Conservation (phyloP, 2,329 filamentous ascomycete genomes). For the Camptophora hylomeconis region DNA sequence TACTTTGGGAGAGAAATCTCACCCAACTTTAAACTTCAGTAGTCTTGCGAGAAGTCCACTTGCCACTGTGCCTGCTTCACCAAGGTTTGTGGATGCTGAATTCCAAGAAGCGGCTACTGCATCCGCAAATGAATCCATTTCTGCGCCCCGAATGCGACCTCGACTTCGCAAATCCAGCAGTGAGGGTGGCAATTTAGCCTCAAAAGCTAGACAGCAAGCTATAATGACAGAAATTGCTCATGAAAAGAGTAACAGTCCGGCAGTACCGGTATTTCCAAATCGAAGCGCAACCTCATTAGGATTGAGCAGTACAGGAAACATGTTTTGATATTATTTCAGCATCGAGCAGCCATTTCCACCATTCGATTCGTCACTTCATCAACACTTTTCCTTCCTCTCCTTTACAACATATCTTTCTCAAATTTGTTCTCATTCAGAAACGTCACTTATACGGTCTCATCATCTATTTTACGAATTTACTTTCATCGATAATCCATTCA, state of each 20-base stretch:
- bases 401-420: too few species aligned
- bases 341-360: too few species aligned
- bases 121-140: slow-evolving; percentile 5
- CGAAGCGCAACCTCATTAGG: slow-evolving; percentile 14
- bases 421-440: too few species aligned
- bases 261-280: slow-evolving; percentile 14
- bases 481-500: too few species aligned
- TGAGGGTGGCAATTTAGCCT: slow-evolving; percentile 36
- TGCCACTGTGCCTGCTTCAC: slow-evolving; percentile 6
- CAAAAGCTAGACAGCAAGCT: slow-evolving; percentile 29
- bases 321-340: slow-evolving; percentile 16
- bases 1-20: slow-evolving; percentile 26
- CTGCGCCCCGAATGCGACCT: slow-evolving; percentile 21
- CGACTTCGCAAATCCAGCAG: slow-evolving; percentile 36
- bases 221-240: slow-evolving; percentile 18
- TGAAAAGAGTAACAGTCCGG: slow-evolving; percentile 13
- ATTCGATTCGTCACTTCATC: too few species aligned
- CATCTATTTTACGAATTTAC: too few species aligned
- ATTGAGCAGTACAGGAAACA: slow-evolving; percentile 13
- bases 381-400: too few species aligned
- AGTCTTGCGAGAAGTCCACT: background rate
- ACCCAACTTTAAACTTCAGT: slow-evolving; percentile 6
- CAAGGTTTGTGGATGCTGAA: slow-evolving; percentile 4
- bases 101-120: slow-evolving; percentile 4
- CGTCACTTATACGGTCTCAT: too few species aligned